Base-by-base conservation (phyloP, 768 basidiomycete species). In the Pseudohyphozyma bogoriensis region DNA sequence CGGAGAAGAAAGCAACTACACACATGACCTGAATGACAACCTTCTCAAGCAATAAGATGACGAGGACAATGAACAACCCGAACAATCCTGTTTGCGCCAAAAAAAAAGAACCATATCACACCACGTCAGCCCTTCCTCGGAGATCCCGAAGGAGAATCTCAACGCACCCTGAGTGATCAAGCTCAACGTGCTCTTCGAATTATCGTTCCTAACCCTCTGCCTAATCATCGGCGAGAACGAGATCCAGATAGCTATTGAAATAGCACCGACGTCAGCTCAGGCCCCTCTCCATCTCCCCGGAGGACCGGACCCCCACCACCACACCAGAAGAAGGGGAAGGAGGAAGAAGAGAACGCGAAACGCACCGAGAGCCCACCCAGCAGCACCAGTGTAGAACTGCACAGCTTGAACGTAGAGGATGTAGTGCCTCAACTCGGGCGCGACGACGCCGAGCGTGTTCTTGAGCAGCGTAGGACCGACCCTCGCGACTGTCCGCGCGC, bases 1-100 rank as follows among this genome's bases (percentile, higher is more conserved):
- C n/a, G n/a, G 51, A 31, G 4, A 29, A 18, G 18, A 32, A 42
- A 11, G 2, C 42, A 24, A n/a, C 12, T 2, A 59, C 61, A 28
- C 13, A 68, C 68, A 93, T 89, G 78, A 83, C 83, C 72, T 92
- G 90, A 51, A 95, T 86, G 18, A 85, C 73, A 61, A 91, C 81
- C 70, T 95, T 95, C 73, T 91, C 89, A 56, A 80, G 83, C 15
- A 86, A 78, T 9, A 91, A 79, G 29, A 89, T 77, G 31, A 79
- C 79, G 1, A 84, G 73, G 69, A 83, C 86, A 51, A 91, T 69
- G 70, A 83, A 80, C 51, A 85, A 71, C 11, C 83, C 86, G 69
- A 91, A 89, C 10, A 88, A 76, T 31, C 89, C 74, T 70, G n/a
- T n/a, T n/a, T n/a, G n/a, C n/a, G n/a, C n/a, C n/a, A n/a, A n/a